These are phyloP conservation scores for Hsuehochloa calcarea DNA, from an alignment of 176 grass and related monocot genomes.

Conservation along the genomic window DNA sequence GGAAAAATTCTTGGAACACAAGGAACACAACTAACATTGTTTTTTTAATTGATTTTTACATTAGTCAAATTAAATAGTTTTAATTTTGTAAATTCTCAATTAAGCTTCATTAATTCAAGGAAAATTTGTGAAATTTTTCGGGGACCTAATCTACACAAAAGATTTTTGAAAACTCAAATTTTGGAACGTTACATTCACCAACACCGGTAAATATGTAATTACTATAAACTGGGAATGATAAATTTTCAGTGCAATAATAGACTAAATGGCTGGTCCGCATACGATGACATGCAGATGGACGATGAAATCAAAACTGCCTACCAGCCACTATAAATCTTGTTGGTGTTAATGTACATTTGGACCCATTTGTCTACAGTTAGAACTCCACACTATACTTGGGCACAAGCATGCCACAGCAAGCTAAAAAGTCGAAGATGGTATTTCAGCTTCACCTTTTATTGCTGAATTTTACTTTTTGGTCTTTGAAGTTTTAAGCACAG, in stretches of 20 bases:
- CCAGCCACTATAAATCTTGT: background rate
- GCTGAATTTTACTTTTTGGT: background rate
- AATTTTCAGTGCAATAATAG: background rate
- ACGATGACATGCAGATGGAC: background rate
- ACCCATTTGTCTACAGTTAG: background rate
- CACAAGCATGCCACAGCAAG: background rate
- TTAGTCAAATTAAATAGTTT: too few species aligned
- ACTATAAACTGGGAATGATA: background rate
- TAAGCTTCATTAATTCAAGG: too few species aligned
- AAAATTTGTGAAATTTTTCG: too few species aligned
- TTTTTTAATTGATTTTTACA: too few species aligned
- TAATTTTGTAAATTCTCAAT: too few species aligned
- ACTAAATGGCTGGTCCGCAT: background rate
- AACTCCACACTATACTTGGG: background rate
- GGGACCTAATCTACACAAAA: too few species aligned
- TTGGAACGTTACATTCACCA: background rate
- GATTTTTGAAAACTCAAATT: too few species aligned
- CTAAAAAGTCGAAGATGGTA: background rate
- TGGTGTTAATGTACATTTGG: background rate
- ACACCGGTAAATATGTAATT: background rate
- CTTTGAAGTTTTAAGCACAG: background rate
- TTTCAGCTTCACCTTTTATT: background rate
- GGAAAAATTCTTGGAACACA: too few species aligned
- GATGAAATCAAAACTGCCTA: background rate
- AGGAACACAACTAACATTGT: too few species aligned